Evolutionary conservation across 768 basidiomycete species (phyloP), one percentile per base, ranked within the genome.

Genomic region (Harrya chromipes): DNA sequence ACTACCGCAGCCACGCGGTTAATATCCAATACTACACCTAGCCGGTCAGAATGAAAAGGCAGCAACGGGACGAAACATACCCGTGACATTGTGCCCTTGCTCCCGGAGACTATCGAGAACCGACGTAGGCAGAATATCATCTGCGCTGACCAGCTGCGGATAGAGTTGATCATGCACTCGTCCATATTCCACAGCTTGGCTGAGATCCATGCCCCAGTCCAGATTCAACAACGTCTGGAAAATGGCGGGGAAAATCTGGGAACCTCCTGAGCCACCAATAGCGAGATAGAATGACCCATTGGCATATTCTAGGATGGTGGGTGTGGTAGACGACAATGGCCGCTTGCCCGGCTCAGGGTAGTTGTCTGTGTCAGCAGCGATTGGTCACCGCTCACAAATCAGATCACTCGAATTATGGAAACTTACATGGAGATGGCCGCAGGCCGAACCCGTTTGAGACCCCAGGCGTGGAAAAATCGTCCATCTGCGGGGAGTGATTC

Each of bases 391-490:
- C 29, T 29, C 27, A 26, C 34, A 46, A 41, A 40, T 44, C 16
- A 17, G 35, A 20, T 19, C 19, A 41, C 29, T 21, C 26, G 8
- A 35, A 16, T 17, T 39, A 17, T 13, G 16, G 3, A 4, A 24
- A 65, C 79, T 49, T 65, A 87, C 89, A 91, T 6, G 88, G 89
- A 14, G 87, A 90, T 16, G 92, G 86, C 70, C 72, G 82, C 40
- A 94, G 70, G 0, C 89, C 93, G 61, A 92, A 95, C 2, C 74
- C 81, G 58, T 97, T 95, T 6, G 90, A 80, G n/a, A 69, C 67
- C 4, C 88, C 92, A 1, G 94, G 94, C 1, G 74, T 84, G 11
- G 92, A 88, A 66, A 97, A 97, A 67, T 98, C 95, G 54, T 93
- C 90, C 88, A 92, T 90, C 80, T 84, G 46, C 23, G 17, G 4